Evolutionary conservation across 345 rosid species (phyloP).

Genomic region (Anacardium occidentale): DNA sequence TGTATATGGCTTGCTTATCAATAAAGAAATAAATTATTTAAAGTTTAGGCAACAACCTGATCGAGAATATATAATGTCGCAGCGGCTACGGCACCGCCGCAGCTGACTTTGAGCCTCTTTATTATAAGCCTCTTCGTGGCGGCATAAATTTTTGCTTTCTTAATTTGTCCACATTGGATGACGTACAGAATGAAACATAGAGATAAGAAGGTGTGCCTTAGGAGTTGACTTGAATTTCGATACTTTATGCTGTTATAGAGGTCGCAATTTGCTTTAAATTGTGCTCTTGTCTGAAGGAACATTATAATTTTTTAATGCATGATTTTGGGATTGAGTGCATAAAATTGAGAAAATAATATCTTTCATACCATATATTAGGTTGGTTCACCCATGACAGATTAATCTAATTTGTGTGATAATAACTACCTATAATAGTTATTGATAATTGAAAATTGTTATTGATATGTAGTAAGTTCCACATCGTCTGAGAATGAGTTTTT

Average conservation of each 20-base stretch:
- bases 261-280: neutral
- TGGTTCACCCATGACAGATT: no score
- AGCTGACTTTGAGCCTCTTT: constrained; percentile 14
- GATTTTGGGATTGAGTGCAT: neutral
- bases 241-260: no score
- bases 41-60: neutral
- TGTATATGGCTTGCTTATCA: no score
- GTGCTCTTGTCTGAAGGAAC: constrained; percentile 12
- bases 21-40: no score
- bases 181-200: neutral
- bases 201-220: neutral
- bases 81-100: constrained; percentile 8
- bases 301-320: neutral
- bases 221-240: constrained; percentile 7
- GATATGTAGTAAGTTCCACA: no score
- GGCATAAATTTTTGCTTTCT: neutral
- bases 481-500: no score
- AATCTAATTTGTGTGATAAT: no score
- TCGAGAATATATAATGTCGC: neutral
- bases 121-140: constrained; percentile 5
- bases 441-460: no score
- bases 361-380: no score
- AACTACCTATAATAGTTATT: no score
- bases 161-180: neutral
- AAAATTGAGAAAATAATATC: no score